Evolutionary conservation across 1,139 yeast species (phyloP), one percentile per base, ranked within the genome.

Genomic region (Diutina neorugosa): DNA sequence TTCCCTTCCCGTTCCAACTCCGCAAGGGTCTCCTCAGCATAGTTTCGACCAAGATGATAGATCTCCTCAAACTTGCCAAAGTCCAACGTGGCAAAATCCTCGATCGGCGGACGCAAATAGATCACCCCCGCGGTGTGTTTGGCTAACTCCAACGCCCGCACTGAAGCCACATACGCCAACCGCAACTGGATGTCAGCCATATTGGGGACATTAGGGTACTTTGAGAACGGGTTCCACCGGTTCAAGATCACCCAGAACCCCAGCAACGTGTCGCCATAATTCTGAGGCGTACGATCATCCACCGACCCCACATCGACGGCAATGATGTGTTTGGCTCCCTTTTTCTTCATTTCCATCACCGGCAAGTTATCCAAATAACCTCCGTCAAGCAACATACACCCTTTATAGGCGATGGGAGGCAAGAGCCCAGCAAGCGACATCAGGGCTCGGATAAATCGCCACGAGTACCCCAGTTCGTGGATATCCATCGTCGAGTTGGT

Each of bases 261-360:
- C 55, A 94, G 86, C 50, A 93, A 71, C 0, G 97, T 85, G 64
- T 93, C 98, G 3, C 98, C 98, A 65, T 90, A 93, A 52, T 77
- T 73, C 93, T 88, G 83, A 3, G 96, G 95, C 0, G 96, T 84
- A 52, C 93, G 77, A 61, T 91, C 98, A 65, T 93, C 98, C 11
- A 85, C 86, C 2, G 96, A 86, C 0, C 98, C 98, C 48, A 93
- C 98, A 67, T 93, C 98, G n/a, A 91, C 94, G 0, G 98, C 98
- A 63, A 93, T 82, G 31, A 93, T 84, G 51, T 86, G 80, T 55
- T 84, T 83, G 4, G 96, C 96, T 0, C 98, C 98, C 59, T 89
- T 78, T 46, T 82, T 76, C 61, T 82, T 82, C 98, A 93, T 93
- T 63, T 91, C 97, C 60, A 77, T 76, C 1, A 93, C 98, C 0